Evolutionary conservation across 768 basidiomycete species (phyloP), one percentile per base, ranked within the genome.

Genomic region (Porphyrellus cyaneotinctus): DNA sequence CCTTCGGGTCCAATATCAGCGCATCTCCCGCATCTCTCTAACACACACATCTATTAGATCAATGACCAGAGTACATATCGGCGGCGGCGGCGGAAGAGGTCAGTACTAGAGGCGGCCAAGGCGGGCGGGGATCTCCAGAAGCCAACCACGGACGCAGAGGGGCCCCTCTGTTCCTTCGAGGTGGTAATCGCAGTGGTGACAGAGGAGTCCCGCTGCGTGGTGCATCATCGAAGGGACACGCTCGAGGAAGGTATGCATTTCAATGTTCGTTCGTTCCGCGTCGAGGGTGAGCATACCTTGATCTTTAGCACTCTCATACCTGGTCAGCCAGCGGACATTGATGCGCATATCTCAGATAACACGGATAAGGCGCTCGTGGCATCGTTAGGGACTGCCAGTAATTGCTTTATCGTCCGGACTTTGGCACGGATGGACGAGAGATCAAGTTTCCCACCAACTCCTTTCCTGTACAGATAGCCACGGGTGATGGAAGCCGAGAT

Each of bases 371-470:
- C 22, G 9, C 20, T 41, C 22, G 38, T 49, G 1, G 48, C 31
- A 11, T 41, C 38, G 12, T n/a, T 31, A 7, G 36, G 28, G 20
- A 11, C 1, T 20, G 7, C 14, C 13, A 45, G 17, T 9, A 32
- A 23, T n/a, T 9, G 6, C 38, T 18, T 2, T 15, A 31, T 17
- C 48, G 48, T 41, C 48, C 38, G 12, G 30, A 32, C 10, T 49
- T 49, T 41, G 48, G 48, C 7, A 32, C 48, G 5, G 30, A 8
- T 6, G 48, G 48, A 20, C 23, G 6, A 20, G 48, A 39, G 31
- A 49, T 41, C 48, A 41, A 41, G 12, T 30, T 41, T 17, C 48
- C 30, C 30, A 49, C 48, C 30, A 49, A 49, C 17, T 49, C 32
- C 3, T 49, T 41, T 12, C 48, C 48, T 0, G 30, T 49, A 38